Conservation (phyloP, 2,329 filamentous ascomycete genomes). For the Paramyrothecium sp. region DNA sequence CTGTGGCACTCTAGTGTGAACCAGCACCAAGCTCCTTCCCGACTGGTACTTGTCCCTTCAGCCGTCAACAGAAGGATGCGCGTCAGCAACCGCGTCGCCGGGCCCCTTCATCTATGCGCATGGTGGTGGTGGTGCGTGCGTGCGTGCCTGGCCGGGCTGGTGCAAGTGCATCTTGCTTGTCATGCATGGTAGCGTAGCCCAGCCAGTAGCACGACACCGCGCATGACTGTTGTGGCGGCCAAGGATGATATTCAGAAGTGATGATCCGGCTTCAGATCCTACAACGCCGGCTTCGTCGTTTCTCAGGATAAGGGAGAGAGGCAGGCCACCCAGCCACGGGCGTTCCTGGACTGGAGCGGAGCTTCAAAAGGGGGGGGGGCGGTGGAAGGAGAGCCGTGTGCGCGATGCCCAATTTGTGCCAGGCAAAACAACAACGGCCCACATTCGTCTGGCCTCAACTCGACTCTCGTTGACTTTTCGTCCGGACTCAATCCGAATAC, state of each 20-base stretch:
- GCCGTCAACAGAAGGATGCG: background rate
- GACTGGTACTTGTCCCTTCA: background rate
- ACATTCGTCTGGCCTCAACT: background rate
- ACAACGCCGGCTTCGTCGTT: too few relatives aligned
- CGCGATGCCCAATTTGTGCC: too few relatives aligned
- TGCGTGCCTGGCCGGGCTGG: background rate
- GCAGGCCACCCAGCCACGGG: background rate
- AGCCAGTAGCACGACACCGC: background rate
- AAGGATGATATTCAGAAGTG: background rate
- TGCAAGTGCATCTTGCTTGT: background rate
- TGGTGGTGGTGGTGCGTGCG: background rate
- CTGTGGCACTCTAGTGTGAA: too few relatives aligned
- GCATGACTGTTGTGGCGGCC: background rate
- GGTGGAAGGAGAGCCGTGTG: background rate
- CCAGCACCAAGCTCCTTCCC: background rate
- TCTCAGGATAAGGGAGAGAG: too few relatives aligned
- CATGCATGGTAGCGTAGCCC: background rate
- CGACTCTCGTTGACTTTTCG: background rate
- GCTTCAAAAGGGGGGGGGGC: background rate
- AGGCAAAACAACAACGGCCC: background rate
- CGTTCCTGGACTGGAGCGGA: background rate
- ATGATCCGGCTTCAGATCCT: background rate
- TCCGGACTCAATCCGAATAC: background rate
- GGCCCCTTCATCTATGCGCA: background rate
- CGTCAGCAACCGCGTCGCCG: background rate